A percentile compares a stretch with the other conserved stretches of the same genome.
These are phyloP conservation scores for Boletus tylopilopsis DNA, from an alignment of 768 basidiomycete genomes.

Conservation along the genomic window DNA sequence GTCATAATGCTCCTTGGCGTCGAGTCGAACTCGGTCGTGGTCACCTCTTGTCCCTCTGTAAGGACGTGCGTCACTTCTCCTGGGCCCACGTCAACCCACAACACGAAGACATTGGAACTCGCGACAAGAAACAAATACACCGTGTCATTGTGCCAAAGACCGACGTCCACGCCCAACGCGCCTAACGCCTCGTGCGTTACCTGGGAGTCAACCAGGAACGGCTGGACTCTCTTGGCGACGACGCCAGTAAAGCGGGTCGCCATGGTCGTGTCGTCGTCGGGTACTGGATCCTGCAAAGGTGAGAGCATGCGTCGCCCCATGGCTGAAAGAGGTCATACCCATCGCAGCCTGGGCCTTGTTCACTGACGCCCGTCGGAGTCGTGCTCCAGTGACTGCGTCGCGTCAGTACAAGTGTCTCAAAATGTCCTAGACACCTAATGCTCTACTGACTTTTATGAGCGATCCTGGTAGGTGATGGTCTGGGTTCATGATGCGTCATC, in stretches of 20 bases:
- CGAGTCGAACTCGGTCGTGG: conserved; percentile 20
- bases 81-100: conserved; percentile 20
- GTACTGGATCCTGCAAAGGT: conserved; percentile 19
- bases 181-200: conserved; percentile 7
- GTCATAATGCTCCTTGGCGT: conserved; percentile 10
- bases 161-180: conserved; percentile 20
- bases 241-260: conserved; percentile 3
- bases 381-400: conserved; percentile 25
- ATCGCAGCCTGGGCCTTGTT: conserved; percentile 26
- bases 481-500: neutral
- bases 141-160: conserved; percentile 23
- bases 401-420: neutral
- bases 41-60: conserved; percentile 10
- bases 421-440: conserved; percentile 18
- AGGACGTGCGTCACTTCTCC: conserved; percentile 14
- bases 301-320: conserved; percentile 19
- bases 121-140: conserved; percentile 20
- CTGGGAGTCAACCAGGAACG: conserved; percentile 19
- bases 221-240: conserved; percentile 8
- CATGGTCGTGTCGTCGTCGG: conserved; percentile 26
- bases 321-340: conserved; percentile 22
- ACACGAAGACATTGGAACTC: conserved; percentile 13
- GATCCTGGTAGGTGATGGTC: conserved; percentile 19
- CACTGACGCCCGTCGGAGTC: conserved; percentile 28
- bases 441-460: conserved; percentile 63